Base-by-base conservation (phyloP, 345 rosid species). In the Arabidopsis arenosa region DNA sequence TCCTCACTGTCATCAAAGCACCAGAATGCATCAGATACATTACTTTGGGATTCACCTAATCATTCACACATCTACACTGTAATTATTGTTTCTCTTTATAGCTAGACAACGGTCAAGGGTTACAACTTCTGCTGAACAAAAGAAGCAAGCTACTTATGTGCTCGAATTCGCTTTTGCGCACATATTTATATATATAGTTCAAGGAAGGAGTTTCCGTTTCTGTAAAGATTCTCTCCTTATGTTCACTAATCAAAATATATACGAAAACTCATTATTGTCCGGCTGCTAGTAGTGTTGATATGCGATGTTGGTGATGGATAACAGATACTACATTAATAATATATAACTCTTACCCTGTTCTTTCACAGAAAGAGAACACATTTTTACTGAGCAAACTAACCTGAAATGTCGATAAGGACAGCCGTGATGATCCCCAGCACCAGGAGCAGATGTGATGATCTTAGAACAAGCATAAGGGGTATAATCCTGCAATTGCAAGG, bases 331-430 rank as follows among this genome's bases (percentile, higher is more conserved):
- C 13, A 53, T 33, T 12, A 32, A 23, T 7, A 43, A 6, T 15
- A 66, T 56, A 60, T 54, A 75, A 40, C 0, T 6, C 33, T 40
- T 28, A 18, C 54, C 32, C 9, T 32, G 6, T 60, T 37, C 11
- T 52, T 60, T 41, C n/a, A 12, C 70, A 35, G 4, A 51, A 53
- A 35, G 5, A 59, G 12, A 48, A 43, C 9, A 36, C 1, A 58
- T 2, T 51, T 69, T 9, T 9, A 56, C 51, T 23, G 56, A 66
- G 12, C 23, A 52, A 68, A 72, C 59, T 78, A 49, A 92, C 97
- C 99, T 92, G 83, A 95, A 92, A 85, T 92, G 96, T 70, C 97
- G 86, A 77, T 86, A 95, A 39, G 99, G 99, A 66, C 97, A 95
- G 62, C 99, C 97, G 64, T 90, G 97, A 79, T 95, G 91, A 79